Conservation (phyloP, 2,329 filamentous ascomycete species). For the Penicillium sp. region DNA sequence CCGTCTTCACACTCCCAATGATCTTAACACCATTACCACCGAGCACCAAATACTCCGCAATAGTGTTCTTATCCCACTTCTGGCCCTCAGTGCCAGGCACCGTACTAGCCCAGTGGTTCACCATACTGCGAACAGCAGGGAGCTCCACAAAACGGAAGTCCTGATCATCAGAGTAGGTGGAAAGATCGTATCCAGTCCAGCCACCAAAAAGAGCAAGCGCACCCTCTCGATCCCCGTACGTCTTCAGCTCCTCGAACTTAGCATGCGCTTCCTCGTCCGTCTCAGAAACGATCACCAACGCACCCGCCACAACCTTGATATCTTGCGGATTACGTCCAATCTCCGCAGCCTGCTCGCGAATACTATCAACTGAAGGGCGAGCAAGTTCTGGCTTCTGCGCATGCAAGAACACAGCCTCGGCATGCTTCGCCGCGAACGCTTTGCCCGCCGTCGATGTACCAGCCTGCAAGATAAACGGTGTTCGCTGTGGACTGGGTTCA, state of each 20-base stretch:
- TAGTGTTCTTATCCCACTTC: constrained; percentile 39
- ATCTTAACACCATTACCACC: constrained; percentile 37
- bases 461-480: constrained; percentile 49
- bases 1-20: constrained; percentile 35
- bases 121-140: constrained; percentile 44
- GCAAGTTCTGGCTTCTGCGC: constrained; percentile 45
- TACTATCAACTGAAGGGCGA: constrained; percentile 40
- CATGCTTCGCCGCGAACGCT: constrained; percentile 44
- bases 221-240: constrained; percentile 46
- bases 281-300: constrained; percentile 44
- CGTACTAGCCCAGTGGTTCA: constrained; percentile 44
- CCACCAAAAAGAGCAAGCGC: constrained; percentile 47
- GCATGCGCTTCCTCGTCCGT: constrained; percentile 45
- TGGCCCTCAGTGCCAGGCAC: constrained; percentile 40
- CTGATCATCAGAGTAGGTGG: constrained; percentile 42
- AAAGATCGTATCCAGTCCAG: constrained; percentile 47
- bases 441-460: constrained; percentile 47
- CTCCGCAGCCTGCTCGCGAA: constrained; percentile 37
- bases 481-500: constrained; percentile 47
- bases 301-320: constrained; percentile 46
- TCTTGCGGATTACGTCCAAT: constrained; percentile 38
- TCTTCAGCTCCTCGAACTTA: constrained; percentile 41
- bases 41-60: constrained; percentile 33
- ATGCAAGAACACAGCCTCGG: constrained; percentile 47
- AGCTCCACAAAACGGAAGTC: constrained; percentile 44